A percentile compares a stretch with the other conserved stretches of the same genome.
phyloP scores from a whole-genome alignment of 148 eudicot genomes.

The Mesembryanthemum crystallinum region DNA sequence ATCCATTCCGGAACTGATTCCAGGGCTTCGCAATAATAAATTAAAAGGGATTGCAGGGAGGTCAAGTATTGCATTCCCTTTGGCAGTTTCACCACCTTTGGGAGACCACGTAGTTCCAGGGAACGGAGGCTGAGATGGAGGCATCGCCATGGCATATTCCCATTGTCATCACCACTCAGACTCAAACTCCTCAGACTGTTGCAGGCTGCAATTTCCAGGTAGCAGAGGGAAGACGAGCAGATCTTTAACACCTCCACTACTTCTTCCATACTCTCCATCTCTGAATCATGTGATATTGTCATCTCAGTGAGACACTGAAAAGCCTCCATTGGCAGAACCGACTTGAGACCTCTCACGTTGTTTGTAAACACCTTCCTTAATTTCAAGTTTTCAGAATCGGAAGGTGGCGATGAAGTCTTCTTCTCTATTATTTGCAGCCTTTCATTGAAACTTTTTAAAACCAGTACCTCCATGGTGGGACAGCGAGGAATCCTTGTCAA shows the following conservation, averaged over 20 bases:
- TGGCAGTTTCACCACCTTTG: slow-evolving; percentile 2
- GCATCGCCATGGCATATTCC: slow-evolving; percentile 5
- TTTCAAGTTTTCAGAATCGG: neutral
- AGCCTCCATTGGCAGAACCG: neutral
- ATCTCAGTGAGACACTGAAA: neutral
- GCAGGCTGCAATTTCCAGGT: neutral
- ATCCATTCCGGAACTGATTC: slow-evolving; percentile 9
- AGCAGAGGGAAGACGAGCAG: neutral
- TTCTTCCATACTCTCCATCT: neutral
- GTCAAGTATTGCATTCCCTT: slow-evolving; percentile 10
- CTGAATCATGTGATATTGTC: neutral
- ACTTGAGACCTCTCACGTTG: neutral
- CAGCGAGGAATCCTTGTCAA: neutral
- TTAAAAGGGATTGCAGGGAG: slow-evolving; percentile 7
- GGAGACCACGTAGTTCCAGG: slow-evolving; percentile 1
- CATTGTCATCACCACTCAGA: neutral
- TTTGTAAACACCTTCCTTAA: neutral
- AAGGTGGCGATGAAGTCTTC: neutral
- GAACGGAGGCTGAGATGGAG: neutral
- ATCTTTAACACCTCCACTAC: neutral
- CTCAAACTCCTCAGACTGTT: neutral
- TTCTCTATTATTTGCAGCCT: neutral
- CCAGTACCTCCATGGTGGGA: neutral
- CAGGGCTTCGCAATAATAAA: neutral
- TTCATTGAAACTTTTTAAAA: neutral